These are phyloP conservation scores for Stagonosporopsis rhizophila DNA, from an alignment of 2,329 filamentous ascomycete genomes.

Conservation along the genomic window DNA sequence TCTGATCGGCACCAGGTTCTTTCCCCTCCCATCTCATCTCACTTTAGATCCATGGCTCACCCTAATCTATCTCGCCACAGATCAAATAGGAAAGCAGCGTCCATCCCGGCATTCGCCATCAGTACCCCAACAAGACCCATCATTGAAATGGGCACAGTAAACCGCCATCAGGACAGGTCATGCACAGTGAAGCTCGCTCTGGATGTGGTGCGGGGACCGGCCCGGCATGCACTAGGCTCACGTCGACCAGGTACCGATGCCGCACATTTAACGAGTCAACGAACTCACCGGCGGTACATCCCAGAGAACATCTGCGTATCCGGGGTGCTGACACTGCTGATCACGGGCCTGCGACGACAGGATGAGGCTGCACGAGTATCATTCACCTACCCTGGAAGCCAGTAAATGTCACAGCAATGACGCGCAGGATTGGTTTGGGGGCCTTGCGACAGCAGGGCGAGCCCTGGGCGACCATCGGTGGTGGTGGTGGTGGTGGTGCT, in stretches of 20 bases:
- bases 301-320: not conserved
- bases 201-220: conserved; percentile 14
- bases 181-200: not conserved
- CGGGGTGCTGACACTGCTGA: not conserved
- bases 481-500: not conserved
- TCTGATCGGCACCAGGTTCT: conserved; percentile 15
- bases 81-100: not conserved
- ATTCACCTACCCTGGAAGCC: not conserved
- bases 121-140: not conserved
- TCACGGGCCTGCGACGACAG: not conserved
- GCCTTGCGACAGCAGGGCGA: conserved; percentile 10
- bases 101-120: not conserved
- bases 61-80: not conserved
- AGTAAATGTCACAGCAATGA: conserved; percentile 9
- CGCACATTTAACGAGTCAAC: conserved; percentile 11
- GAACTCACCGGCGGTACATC: conserved; percentile 1
- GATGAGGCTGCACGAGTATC: conserved; percentile 9
- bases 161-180: not conserved
- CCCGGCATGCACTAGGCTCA: conserved; percentile 7
- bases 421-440: not conserved
- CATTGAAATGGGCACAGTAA: not conserved
- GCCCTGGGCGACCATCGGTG: not conserved
- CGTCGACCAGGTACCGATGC: conserved; percentile 3
- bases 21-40: conserved; percentile 12
- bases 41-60: not conserved